A percentile compares a stretch with the other conserved stretches of the same genome.
phyloP scores from a whole-genome alignment of 495 filamentous ascomycete species.

The Extremus antarcticus region DNA sequence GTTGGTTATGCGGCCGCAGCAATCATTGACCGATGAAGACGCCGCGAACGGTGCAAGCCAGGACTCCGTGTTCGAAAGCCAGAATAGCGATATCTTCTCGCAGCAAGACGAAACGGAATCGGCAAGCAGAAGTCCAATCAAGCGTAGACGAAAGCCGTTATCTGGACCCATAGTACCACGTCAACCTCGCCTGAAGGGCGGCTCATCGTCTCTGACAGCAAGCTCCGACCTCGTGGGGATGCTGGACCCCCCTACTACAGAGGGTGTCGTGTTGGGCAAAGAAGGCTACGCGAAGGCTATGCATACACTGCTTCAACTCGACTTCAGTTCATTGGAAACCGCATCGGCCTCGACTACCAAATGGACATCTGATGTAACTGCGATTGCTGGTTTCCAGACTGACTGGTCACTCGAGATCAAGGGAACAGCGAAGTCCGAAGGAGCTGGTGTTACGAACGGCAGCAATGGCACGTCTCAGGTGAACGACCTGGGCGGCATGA shows the following conservation, averaged over 20 bases:
- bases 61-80: neutral
- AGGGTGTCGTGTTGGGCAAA: conserved; percentile 8
- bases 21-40: conserved; percentile 18
- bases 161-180: conserved; percentile 43
- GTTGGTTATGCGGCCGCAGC: conserved; percentile 56
- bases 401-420: conserved; percentile 45
- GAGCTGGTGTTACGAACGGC: neutral
- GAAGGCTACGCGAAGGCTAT: conserved; percentile 58
- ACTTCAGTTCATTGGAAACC: conserved; percentile 65
- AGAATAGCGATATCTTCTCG: neutral
- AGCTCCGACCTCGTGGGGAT: conserved; percentile 26
- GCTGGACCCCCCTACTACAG: neutral
- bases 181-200: conserved; percentile 43
- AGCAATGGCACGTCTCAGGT: neutral
- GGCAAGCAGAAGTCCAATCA: conserved; percentile 2
- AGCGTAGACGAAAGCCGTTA: conserved; percentile 34
- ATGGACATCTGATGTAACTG: conserved; percentile 57
- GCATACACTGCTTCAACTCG: conserved; percentile 69
- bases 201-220: conserved; percentile 18
- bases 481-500: conserved; percentile 19
- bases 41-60: conserved; percentile 25
- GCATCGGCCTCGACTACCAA: conserved; percentile 56
- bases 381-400: conserved; percentile 38
- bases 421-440: conserved; percentile 31
- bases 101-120: neutral